Evolutionary conservation across 1,139 yeast genomes (phyloP), one percentile per base, ranked within the genome.

Genomic region (Magnusiomyces paraingens): DNA sequence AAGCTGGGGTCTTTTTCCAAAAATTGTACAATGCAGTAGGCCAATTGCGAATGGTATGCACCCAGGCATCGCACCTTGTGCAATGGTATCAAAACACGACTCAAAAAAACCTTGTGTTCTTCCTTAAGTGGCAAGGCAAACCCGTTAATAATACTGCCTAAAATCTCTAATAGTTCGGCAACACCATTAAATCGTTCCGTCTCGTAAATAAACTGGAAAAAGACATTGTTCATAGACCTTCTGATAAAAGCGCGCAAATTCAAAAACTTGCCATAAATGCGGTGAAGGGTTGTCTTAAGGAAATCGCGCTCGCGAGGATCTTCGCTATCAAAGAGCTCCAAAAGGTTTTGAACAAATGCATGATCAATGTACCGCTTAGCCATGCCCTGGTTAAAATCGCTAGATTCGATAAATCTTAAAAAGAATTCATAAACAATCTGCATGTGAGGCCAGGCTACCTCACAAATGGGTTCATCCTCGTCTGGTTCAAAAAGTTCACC

Each of bases 361-460:
- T 91, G 98, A 70, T 93, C 98, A 63, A 93, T 90, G 67, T 83
- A 91, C 62, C 87, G 94, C 70, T 91, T 91, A 26, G 99, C 99
- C 58, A 87, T 76, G 58, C 89, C 90, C 65, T 91, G 96, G 66
- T 89, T 89, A 68, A 94, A 93, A 71, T 91, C 98, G 3, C 96
- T 95, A 60, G 93, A 84, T 71, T 93, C 99, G 58, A 93, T 85
- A 71, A 93, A 93, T 64, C 96, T 77, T 59, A 94, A 74, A 68
- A 93, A 93, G 66, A 93, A 89, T 69, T 93, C 98, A 72, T 94
- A 93, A 46, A 91, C 95, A 46, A 91, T 81, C 71, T 89, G 95
- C 97, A 94, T 93, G 69, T 93, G 99, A 3, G 99, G 96, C 99
- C 99, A 93, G 4, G 98, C 93, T 58, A 93, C 82, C 68, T 94